Evolutionary conservation across 1,139 yeast species (phyloP).

Genomic region (Magnusiomyces paraingens): DNA sequence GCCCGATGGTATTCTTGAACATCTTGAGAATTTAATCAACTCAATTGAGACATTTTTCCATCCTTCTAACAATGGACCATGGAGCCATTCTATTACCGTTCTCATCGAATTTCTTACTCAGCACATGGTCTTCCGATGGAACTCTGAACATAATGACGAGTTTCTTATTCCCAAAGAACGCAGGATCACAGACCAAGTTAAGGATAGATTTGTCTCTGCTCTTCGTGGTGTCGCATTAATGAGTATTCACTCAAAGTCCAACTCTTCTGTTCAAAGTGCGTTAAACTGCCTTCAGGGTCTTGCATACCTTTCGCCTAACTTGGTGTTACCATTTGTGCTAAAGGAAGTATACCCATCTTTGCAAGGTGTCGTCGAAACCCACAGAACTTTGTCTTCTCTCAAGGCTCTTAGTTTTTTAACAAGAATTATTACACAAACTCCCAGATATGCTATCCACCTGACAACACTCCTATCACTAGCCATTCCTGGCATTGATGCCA

Average conservation of each 20-base stretch:
- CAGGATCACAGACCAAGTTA: slow-evolving; percentile 42
- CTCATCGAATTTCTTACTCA: slow-evolving; percentile 42
- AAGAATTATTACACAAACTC: slow-evolving; percentile 59
- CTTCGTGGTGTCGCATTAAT: slow-evolving; percentile 53
- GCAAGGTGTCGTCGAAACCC: slow-evolving; percentile 71
- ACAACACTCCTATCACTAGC: slow-evolving; percentile 65
- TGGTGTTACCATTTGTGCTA: slow-evolving; percentile 58
- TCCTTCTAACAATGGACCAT: slow-evolving; percentile 83
- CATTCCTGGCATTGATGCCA: slow-evolving; percentile 81
- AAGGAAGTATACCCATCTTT: slow-evolving; percentile 79
- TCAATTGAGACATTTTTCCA: slow-evolving; percentile 82
- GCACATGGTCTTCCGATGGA: slow-evolving; percentile 32
- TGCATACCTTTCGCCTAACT: slow-evolving; percentile 55
- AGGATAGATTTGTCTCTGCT: slow-evolving; percentile 48
- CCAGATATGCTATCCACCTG: slow-evolving; percentile 68
- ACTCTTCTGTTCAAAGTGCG: slow-evolving; percentile 52
- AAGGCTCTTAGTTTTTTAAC: slow-evolving; percentile 60
- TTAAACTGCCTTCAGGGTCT: slow-evolving; percentile 56
- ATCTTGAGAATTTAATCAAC: slow-evolving; percentile 50
- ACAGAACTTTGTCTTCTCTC: slow-evolving; percentile 70
- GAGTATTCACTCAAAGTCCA: slow-evolving; percentile 75
- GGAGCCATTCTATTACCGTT: slow-evolving; percentile 71
- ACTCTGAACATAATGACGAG: slow-evolving; percentile 31
- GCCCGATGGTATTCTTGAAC: slow-evolving; percentile 47
- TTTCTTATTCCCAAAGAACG: slow-evolving; percentile 37